A percentile compares a stretch with the other conserved stretches of the same genome.
These are phyloP conservation scores for Eutrema yunnanense DNA, from an alignment of 345 rosid species.

Conservation along the genomic window DNA sequence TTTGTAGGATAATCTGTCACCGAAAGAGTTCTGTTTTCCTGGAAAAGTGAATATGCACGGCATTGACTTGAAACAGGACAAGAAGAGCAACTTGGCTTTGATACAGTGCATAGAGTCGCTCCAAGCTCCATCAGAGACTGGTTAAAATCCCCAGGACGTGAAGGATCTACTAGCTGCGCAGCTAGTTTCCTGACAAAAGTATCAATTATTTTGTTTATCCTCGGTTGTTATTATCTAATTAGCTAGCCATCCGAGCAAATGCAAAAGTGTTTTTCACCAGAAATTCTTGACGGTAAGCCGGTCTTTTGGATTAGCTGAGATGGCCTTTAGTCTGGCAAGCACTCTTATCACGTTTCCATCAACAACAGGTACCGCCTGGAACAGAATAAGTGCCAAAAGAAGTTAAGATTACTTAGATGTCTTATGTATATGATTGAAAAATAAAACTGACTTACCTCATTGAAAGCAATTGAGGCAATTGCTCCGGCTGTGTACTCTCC, in stretches of 20 bases:
- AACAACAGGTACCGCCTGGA: conserved; percentile 66
- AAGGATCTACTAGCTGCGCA: conserved; percentile 77
- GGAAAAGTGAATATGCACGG: conserved; percentile 50
- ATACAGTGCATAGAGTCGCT: conserved; percentile 74
- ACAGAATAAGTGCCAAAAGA: conserved; percentile 12
- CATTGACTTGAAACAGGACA: conserved; percentile 83
- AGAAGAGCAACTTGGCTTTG: conserved; percentile 62
- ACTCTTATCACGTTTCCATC: conserved; percentile 78
- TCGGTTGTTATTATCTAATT: background rate
- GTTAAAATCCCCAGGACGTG: conserved; percentile 88
- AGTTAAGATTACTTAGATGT: background rate
- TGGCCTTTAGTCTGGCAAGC: conserved; percentile 66
- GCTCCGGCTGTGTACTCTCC: conserved; percentile 85
- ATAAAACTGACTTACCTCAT: conserved; percentile 41
- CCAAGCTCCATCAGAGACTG: conserved; percentile 97
- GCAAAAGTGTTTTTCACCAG: conserved; percentile 47
- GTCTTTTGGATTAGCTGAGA: conserved; percentile 85
- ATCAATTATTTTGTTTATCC: background rate
- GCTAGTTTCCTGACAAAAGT: conserved; percentile 62
- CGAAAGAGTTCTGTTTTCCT: conserved; percentile 34
- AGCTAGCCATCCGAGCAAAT: background rate
- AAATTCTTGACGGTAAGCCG: conserved; percentile 45
- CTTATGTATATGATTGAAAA: background rate
- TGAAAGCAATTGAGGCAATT: conserved; percentile 75
- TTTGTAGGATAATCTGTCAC: conserved; percentile 81